phyloP scores from a whole-genome alignment of 257 asterid species.

The Nicotiana attenuata region DNA sequence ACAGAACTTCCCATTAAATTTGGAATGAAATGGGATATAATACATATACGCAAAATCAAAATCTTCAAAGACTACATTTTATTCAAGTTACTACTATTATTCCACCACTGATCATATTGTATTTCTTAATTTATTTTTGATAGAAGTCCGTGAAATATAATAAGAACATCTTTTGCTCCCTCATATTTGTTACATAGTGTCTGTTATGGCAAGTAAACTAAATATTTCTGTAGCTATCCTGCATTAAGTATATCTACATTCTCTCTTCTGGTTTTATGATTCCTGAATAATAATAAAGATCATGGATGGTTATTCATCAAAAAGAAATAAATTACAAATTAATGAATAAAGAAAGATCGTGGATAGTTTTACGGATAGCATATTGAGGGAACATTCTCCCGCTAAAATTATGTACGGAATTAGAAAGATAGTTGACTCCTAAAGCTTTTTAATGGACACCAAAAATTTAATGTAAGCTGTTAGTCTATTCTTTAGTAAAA shows the following conservation, averaged over 20 bases:
- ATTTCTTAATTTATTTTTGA: background rate
- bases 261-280: background rate
- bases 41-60: background rate
- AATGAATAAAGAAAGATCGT: background rate
- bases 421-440: background rate
- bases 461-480: background rate
- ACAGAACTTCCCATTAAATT: background rate
- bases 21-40: background rate
- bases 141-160: background rate
- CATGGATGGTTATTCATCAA: background rate
- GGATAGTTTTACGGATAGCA: background rate
- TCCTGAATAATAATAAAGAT: background rate
- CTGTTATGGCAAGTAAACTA: background rate
- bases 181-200: background rate
- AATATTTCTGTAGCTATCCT: background rate
- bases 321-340: background rate
- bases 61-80: background rate
- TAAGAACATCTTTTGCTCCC: background rate
- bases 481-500: background rate
- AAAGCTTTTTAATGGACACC: background rate
- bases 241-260: background rate
- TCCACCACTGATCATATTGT: background rate
- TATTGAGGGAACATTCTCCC: background rate
- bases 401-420: background rate
- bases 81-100: background rate